Conservation (phyloP, 148 eudicot genomes). For the Cornus florida region DNA sequence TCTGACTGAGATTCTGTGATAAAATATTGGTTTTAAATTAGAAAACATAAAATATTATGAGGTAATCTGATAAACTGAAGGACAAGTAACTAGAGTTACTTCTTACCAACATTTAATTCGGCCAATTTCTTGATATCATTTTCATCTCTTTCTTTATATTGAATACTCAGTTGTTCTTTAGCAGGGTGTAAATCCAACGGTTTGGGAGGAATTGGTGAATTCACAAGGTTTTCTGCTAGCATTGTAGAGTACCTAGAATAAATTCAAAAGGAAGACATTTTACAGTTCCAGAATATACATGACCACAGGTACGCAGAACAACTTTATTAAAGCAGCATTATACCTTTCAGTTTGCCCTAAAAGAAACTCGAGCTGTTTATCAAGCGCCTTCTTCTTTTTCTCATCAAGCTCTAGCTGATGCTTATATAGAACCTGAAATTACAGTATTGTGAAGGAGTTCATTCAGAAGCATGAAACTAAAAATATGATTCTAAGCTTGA, state of each 20-base stretch:
- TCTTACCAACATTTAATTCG: constrained; percentile 56
- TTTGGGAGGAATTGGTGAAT: constrained; percentile 43
- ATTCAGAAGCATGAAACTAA: neutral
- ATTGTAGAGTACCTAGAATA: constrained; percentile 84
- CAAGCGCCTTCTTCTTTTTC: constrained; percentile 89
- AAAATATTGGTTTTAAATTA: neutral
- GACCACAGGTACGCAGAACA: neutral
- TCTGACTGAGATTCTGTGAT: constrained; percentile 53
- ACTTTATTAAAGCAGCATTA: neutral
- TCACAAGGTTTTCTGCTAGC: constrained; percentile 94
- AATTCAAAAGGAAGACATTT: constrained; percentile 13
- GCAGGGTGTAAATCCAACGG: constrained; percentile 26
- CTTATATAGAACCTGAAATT: constrained; percentile 80
- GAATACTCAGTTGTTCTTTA: constrained; percentile 30
- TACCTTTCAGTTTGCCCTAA: constrained; percentile 99
- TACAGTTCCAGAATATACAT: neutral
- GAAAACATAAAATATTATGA: neutral
- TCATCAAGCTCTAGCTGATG: constrained; percentile 89
- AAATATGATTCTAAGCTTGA: neutral
- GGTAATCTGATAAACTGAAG: constrained; percentile 6
- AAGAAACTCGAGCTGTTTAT: constrained; percentile 97
- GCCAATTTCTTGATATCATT: constrained; percentile 26
- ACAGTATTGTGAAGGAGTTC: constrained; percentile 12
- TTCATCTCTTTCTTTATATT: constrained; percentile 40
- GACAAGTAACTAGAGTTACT: constrained; percentile 19